Evolutionary conservation across 495 filamentous ascomycete genomes (phyloP).

Genomic region (Penicillium daleae): DNA sequence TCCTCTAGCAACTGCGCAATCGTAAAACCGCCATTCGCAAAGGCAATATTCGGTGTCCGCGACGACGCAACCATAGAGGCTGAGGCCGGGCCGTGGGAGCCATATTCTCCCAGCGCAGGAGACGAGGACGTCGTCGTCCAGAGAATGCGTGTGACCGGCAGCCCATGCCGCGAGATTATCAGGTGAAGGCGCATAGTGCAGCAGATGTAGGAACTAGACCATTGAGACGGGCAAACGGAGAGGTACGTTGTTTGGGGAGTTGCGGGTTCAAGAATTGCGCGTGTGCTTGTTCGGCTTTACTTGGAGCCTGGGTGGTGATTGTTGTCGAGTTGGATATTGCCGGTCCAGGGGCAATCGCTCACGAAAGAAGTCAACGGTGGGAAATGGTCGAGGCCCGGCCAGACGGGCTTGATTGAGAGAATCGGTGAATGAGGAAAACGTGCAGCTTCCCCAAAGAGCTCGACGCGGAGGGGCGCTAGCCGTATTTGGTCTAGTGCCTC

Average conservation of each 20-base stretch:
- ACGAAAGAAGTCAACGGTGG: background rate
- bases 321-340: background rate
- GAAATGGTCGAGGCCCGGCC: background rate
- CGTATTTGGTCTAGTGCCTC: conserved; percentile 9
- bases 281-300: conserved; percentile 1
- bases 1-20: conserved; percentile 82
- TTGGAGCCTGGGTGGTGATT: background rate
- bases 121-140: conserved; percentile 60
- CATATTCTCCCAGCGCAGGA: conserved; percentile 37
- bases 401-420: conserved; percentile 1
- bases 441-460: conserved; percentile 22
- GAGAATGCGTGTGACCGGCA: conserved; percentile 75
- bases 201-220: conserved; percentile 20
- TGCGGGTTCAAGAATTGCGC: conserved; percentile 3
- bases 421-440: conserved; percentile 11
- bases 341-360: background rate
- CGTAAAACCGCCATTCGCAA: conserved; percentile 62
- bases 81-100: conserved; percentile 27
- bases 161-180: conserved; percentile 75
- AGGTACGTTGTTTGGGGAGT: background rate
- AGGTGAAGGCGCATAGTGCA: conserved; percentile 78
- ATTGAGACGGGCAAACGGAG: conserved; percentile 15
- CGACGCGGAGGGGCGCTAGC: conserved; percentile 16
- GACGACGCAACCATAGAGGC: conserved; percentile 43
- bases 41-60: conserved; percentile 47